phyloP scores from a whole-genome alignment of 306 rosid species.

The Abrus precatorius region DNA sequence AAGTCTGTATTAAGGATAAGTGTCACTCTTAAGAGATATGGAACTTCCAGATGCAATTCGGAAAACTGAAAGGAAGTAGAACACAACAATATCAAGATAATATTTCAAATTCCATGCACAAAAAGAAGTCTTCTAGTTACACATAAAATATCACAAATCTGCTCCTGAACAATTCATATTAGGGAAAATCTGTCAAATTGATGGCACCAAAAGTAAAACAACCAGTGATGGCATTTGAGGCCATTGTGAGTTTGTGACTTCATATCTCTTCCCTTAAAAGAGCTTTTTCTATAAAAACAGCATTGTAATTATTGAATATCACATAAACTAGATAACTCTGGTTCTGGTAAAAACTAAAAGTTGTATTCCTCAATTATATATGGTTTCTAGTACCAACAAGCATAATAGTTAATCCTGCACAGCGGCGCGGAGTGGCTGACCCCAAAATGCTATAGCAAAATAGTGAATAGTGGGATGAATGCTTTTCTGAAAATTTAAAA shows the following conservation, averaged over 20 bases:
- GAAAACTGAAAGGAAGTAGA: constrained; percentile 9
- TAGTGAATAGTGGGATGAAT: no score
- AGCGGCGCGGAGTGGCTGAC: no score
- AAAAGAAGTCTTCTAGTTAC: neutral
- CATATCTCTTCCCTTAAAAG: neutral
- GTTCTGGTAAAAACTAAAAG: neutral
- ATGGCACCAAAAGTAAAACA: constrained; percentile 6
- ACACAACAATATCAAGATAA: neutral
- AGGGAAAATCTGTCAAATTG: neutral
- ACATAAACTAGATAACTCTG: neutral
- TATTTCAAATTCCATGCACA: neutral
- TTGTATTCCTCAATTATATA: neutral
- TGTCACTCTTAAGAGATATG: neutral
- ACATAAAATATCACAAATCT: constrained; percentile 1
- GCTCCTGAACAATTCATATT: neutral
- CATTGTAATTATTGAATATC: neutral
- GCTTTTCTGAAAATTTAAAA: no score
- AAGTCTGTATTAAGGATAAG: neutral
- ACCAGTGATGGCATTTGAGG: neutral
- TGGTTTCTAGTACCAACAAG: constrained; percentile 4
- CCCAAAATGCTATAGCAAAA: no score
- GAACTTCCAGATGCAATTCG: neutral
- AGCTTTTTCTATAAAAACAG: neutral
- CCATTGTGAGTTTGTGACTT: neutral
- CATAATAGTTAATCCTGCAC: no score